Evolutionary conservation across 2,329 filamentous ascomycete species (phyloP).

Genomic region (Polytolypa hystricis): DNA sequence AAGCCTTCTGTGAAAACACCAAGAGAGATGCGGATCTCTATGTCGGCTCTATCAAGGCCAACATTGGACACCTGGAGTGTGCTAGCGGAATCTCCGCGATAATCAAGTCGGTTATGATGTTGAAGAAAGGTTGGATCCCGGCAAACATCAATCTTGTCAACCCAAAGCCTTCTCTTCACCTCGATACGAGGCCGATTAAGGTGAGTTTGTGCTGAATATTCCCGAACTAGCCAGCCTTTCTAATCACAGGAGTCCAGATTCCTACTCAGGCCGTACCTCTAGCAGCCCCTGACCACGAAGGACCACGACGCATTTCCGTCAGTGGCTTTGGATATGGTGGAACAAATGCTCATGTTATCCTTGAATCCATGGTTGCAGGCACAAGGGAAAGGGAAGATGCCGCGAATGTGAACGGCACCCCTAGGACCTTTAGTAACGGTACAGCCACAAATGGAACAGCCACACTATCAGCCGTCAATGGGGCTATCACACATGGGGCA

Average conservation of each 20-base stretch:
- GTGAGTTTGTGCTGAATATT: too few species aligned
- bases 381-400: neutral
- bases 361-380: constrained; percentile 3
- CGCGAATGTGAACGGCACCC: neutral
- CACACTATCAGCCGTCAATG: too few species aligned
- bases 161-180: neutral
- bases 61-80: constrained; percentile 19
- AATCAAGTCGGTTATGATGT: constrained; percentile 16
- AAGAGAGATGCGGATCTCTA: neutral
- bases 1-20: neutral
- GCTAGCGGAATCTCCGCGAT: constrained; percentile 19
- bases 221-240: too few species aligned
- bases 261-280: neutral
- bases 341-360: constrained; percentile 7
- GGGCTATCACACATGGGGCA: too few species aligned
- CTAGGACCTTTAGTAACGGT: too few species aligned
- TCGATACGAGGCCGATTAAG: constrained; percentile 2
- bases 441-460: too few species aligned
- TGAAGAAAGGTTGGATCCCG: constrained; percentile 16
- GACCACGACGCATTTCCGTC: neutral
- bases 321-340: constrained; percentile 8
- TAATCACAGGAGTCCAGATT: too few species aligned
- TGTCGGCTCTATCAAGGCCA: constrained; percentile 18
- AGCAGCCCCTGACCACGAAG: neutral
- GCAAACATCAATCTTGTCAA: constrained; percentile 14